A percentile compares a stretch with the other conserved stretches of the same genome.
Conservation (phyloP, 208 protist genomes). For the Leishmania aethiopica region DNA sequence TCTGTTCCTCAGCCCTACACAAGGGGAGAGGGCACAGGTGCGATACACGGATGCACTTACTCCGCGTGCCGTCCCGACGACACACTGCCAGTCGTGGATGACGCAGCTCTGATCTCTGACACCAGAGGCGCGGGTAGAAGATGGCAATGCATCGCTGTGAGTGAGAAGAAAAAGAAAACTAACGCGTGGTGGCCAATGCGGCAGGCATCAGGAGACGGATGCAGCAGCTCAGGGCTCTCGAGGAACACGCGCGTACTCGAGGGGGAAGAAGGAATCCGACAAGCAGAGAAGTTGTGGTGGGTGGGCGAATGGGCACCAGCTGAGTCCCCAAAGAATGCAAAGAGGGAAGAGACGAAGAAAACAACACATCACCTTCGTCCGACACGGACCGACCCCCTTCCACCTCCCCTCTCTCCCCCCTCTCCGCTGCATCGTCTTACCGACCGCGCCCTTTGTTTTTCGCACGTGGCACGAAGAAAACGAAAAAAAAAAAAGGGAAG, state of each 20-base stretch:
- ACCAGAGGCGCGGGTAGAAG: not conserved
- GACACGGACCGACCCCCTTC: not conserved
- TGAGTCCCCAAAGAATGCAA: not conserved
- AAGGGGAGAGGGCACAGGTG: not conserved
- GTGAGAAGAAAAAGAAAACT: not conserved
- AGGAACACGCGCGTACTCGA: not conserved
- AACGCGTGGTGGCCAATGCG: not conserved
- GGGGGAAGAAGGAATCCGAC: not conserved
- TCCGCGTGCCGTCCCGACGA: not conserved
- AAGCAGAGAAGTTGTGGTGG: not conserved
- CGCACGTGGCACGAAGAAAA: not conserved
- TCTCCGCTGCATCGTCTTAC: not conserved
- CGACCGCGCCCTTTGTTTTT: not conserved
- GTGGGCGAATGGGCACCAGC: not conserved
- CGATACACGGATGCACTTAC: not conserved
- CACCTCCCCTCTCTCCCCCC: not conserved
- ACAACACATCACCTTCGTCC: not conserved
- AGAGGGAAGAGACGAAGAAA: not conserved
- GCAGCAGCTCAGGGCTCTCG: not conserved
- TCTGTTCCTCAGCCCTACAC: not conserved
- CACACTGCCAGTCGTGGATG: not conserved
- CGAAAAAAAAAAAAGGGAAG: not conserved
- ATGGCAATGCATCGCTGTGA: not conserved
- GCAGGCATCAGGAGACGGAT: not conserved
- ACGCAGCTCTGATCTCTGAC: not conserved